Evolutionary conservation across 108 stramenopile species (phyloP), one percentile per base, ranked within the genome.

Genomic region (Nitzschia inconspicua): DNA sequence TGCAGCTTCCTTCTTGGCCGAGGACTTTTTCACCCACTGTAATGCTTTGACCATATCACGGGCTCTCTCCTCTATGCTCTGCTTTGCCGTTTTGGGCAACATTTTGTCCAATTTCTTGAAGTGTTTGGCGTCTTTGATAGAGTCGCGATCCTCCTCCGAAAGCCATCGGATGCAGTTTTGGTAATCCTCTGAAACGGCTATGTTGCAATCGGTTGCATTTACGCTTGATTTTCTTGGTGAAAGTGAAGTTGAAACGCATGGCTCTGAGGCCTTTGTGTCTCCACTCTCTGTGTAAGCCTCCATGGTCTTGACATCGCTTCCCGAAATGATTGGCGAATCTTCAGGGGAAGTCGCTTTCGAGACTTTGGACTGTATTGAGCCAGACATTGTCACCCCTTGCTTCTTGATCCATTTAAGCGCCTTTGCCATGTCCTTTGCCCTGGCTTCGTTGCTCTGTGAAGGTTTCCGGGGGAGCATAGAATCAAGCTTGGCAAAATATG

Each of bases 391-490:
- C n/a, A 48, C 47, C 3, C 57, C 47, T 32, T 55, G 22, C 55
- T 57, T 56, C 22, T 46, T 18, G 27, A 70, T 56, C 63, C 63
- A 65, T 30, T 47, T 60, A 5, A 72, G 26, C 8, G 71, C 66
- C 30, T 44, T 63, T 53, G 67, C 71, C 44, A 78, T 72, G 2
- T 78, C 71, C 41, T 50, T 48, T 20, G 60, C 55, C 23, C 60
- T 44, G 27, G 29, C 48, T 44, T 47, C 46, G 3, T 16, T 32
- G 16, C 27, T 57, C 22, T 56, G 65, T 13, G 19, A 23, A 28
- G 20, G 35, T 36, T 31, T 63, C 20, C 31, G 47, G 19, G 34
- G 60, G 47, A 41, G 65, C 48, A 59, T 51, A 51, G 27, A 47
- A 28, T 68, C 60, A 44, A 75, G 18, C 8, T 57, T 57, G 47